Evolutionary conservation across 139 green algal genomes (phyloP).

Genomic region (Chlorella ohadii): DNA sequence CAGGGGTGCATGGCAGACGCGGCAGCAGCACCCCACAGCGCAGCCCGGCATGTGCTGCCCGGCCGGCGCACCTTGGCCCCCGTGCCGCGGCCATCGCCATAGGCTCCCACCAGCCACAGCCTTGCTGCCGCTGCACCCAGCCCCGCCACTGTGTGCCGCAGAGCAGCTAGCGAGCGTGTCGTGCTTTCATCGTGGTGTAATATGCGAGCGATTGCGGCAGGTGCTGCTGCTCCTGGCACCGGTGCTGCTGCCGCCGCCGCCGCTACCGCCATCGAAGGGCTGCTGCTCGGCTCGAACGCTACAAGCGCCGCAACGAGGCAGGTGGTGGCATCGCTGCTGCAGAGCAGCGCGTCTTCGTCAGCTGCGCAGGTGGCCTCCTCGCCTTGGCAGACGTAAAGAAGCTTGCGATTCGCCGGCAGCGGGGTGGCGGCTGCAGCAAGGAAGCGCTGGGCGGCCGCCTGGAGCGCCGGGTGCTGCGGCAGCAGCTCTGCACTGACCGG

Average conservation of each 20-base stretch:
- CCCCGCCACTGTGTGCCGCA: constrained; percentile 10
- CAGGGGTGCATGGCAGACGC: too few relatives aligned
- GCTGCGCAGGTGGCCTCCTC: neutral
- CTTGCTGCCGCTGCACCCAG: neutral
- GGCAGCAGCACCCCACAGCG: too few relatives aligned
- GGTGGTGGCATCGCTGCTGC: constrained; percentile 31
- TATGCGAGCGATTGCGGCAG: neutral
- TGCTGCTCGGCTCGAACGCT: neutral
- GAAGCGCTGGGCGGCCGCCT: neutral
- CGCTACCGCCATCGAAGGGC: neutral
- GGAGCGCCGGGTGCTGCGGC: neutral
- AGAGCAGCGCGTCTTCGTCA: neutral
- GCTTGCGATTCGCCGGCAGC: neutral
- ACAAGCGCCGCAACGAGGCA: constrained; percentile 10
- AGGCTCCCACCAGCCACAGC: constrained; percentile 27
- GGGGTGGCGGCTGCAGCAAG: neutral
- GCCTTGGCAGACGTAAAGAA: constrained; percentile 8
- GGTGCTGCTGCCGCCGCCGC: neutral
- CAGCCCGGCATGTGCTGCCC: too few relatives aligned
- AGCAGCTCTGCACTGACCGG: neutral
- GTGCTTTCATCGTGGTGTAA: constrained; percentile 16
- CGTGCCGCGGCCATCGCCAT: neutral
- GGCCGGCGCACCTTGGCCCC: neutral
- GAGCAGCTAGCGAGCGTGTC: neutral
- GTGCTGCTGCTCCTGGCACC: neutral